Percentiles rank a stretch among this genome's conserved stretches.
These are phyloP conservation scores for Alternaria sp. DNA, from an alignment of 2,329 filamentous ascomycete species.

Conservation along the genomic window DNA sequence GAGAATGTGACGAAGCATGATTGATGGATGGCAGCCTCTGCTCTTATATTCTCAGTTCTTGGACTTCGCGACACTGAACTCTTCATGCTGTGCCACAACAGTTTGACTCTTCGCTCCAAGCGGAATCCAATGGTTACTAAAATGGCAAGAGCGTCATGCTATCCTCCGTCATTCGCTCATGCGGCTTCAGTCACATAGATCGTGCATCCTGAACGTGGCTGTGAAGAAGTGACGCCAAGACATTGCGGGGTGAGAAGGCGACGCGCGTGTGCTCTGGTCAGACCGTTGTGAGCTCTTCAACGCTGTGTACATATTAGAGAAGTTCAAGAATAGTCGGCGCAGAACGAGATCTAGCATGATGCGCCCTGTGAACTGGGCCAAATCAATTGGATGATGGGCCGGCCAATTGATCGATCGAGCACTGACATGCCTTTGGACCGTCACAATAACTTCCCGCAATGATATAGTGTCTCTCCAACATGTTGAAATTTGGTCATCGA, in stretches of 20 bases:
- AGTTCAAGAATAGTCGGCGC: background rate
- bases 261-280: background rate
- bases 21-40: background rate
- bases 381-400: background rate
- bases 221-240: background rate
- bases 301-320: background rate
- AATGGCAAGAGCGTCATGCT: background rate
- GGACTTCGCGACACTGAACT: background rate
- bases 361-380: no score
- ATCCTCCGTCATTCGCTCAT: background rate
- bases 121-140: background rate
- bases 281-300: background rate
- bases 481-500: conserved; percentile 33
- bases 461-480: conserved; percentile 30
- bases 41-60: background rate
- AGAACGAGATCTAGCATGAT: background rate
- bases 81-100: background rate
- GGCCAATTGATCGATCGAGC: conserved; percentile 14
- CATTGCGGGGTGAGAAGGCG: background rate
- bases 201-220: background rate
- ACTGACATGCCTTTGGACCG: conserved; percentile 23
- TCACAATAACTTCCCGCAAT: conserved; percentile 29
- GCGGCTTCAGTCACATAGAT: no score
- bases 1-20: background rate
- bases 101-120: background rate